Evolutionary conservation across 257 asterid species (phyloP), one percentile per base, ranked within the genome.

Genomic region (Nicotiana noctiflora): DNA sequence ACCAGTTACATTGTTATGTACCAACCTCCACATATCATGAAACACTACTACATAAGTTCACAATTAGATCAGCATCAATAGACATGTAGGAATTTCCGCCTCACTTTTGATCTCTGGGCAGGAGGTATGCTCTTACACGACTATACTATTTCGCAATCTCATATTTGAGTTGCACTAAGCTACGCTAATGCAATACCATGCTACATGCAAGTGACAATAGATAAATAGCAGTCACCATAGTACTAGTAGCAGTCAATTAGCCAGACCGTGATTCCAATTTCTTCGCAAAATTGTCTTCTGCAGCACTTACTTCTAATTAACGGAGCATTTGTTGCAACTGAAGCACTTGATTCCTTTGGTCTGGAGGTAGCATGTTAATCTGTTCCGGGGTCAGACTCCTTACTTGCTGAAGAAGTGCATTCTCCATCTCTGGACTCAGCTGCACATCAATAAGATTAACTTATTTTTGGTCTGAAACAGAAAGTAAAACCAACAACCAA

Each of bases 251-350:
- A 44, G 15, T 23, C 9, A 3, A 23, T 49, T 6, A 72, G 78
- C 44, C 79, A 74, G 23, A 46, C 19, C 8, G 9, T 57, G 25
- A 7, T 46, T 49, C 29, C 15, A 74, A 11, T 49, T 70, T 70
- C 59, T 44, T 44, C 21, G 19, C 61, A 72, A 27, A 49, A 25
- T 53, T 32, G 23, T 49, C 40, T 4, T 74, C 15, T 74, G 79
- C 79, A 49, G 44, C 60, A 72, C 79, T 65, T 27, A 32, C 7
- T 31, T 67, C 76, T 90, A 88, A 90, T 64, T 87, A 96, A 13
- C 97, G 95, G 80, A 96, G 92, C 92, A 90, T 91, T 85, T 94
- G 97, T 87, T 92, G 99, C 93, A 96, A 84, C 89, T 94, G 96
- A 81, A 96, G 87, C 79, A 94, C 90, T 91, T 96, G 98, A 88